These are phyloP conservation scores for Zygnema circumcarinatum DNA, from an alignment of 139 green algal genomes.

Conservation along the genomic window DNA sequence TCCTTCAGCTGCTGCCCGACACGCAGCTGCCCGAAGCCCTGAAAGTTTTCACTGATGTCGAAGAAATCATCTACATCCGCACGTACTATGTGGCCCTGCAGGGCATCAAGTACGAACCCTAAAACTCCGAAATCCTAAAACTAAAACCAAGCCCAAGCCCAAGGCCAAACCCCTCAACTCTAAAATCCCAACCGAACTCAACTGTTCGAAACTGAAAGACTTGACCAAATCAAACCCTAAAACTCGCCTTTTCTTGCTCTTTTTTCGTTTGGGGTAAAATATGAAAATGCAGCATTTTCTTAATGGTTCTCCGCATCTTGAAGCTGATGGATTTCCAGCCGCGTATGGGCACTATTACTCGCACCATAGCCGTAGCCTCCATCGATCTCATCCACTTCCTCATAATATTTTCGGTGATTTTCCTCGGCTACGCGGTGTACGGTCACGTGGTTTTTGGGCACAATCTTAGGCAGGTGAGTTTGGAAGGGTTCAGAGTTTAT, in stretches of 20 bases:
- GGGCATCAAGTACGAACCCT: constrained; percentile 40
- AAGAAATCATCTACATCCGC: constrained; percentile 20
- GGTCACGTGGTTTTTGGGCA: constrained; percentile 86
- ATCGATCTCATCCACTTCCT: constrained; percentile 85
- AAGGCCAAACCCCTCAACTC: no score
- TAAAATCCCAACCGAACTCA: no score
- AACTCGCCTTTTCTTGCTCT: neutral
- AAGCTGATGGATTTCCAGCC: constrained; percentile 92
- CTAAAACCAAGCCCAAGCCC: no score
- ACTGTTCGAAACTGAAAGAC: no score
- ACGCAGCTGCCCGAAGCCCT: neutral
- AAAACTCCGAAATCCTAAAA: neutral
- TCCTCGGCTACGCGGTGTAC: constrained; percentile 85
- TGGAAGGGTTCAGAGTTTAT: no score
- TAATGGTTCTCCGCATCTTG: constrained; percentile 80
- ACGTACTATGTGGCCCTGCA: constrained; percentile 31
- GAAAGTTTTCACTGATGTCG: neutral
- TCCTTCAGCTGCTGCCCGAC: neutral
- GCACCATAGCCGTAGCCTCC: constrained; percentile 75
- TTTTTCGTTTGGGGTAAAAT: neutral
- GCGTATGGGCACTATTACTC: constrained; percentile 80
- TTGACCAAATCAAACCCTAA: no score
- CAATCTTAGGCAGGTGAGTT: constrained; percentile 54
- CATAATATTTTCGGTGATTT: constrained; percentile 81
- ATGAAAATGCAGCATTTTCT: constrained; percentile 81